Evolutionary conservation across 2,329 filamentous ascomycete genomes (phyloP).

Genomic region (Pseudocercospora pini-densiflorae): DNA sequence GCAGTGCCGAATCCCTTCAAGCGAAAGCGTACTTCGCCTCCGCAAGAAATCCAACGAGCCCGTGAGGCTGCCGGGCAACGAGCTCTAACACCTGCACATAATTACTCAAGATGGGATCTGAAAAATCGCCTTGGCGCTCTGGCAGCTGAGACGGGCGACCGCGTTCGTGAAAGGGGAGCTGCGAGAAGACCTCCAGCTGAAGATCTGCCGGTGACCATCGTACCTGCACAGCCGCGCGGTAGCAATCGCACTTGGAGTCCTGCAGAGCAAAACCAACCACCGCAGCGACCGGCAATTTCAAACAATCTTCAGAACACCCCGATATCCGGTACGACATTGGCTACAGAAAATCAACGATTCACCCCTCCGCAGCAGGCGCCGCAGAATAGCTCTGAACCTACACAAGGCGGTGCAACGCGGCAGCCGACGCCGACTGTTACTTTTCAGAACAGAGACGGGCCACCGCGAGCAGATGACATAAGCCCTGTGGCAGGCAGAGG

Average conservation of each 20-base stretch:
- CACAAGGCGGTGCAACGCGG: constrained; percentile 1
- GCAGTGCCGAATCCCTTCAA: constrained; percentile 62
- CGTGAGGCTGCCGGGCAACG: constrained; percentile 29
- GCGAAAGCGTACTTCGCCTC: constrained; percentile 61
- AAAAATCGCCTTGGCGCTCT: constrained; percentile 54
- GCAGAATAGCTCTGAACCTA: not conserved
- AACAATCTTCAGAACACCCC: constrained; percentile 3
- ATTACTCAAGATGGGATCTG: constrained; percentile 50
- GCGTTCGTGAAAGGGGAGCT: constrained; percentile 46
- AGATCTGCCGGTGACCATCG: constrained; percentile 62
- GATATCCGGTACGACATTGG: constrained; percentile 24
- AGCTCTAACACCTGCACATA: constrained; percentile 46
- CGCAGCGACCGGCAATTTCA: constrained; percentile 6
- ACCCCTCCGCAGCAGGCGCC: constrained; percentile 4
- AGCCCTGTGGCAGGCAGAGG: constrained; percentile 30
- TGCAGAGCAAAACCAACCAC: constrained; percentile 14
- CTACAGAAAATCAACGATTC: constrained; percentile 13
- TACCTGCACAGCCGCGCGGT: constrained; percentile 61
- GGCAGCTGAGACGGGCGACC: constrained; percentile 52
- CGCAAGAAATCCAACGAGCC: constrained; percentile 63
- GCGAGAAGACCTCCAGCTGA: constrained; percentile 44
- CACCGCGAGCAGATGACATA: constrained; percentile 38
- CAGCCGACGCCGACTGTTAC: constrained; percentile 2
- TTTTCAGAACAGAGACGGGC: constrained; percentile 17
- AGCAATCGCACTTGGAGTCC: constrained; percentile 60